Conservation (phyloP, 2,329 filamentous ascomycete species). For the Penicillium sp. region DNA sequence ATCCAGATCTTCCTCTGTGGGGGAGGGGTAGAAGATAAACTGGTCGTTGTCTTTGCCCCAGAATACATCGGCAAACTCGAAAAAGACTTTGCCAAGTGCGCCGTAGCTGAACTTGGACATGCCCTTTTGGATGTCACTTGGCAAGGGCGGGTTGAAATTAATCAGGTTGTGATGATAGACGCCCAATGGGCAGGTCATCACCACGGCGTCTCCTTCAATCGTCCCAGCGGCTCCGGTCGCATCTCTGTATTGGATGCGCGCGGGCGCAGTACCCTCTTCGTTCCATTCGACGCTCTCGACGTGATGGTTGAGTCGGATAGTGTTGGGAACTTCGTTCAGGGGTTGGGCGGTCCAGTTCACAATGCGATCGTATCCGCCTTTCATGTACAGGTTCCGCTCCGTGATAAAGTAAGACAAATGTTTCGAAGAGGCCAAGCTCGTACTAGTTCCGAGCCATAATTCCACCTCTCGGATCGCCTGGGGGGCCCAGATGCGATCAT, state of each 20-base stretch:
- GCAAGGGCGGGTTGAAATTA: constrained; percentile 40
- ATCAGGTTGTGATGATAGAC: constrained; percentile 42
- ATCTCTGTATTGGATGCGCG: constrained; percentile 14
- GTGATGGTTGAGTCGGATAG: constrained; percentile 39
- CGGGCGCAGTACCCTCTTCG: constrained; percentile 18
- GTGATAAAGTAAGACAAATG: constrained; percentile 47
- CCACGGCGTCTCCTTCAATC: constrained; percentile 39
- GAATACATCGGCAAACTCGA: constrained; percentile 46
- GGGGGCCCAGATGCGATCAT: constrained; percentile 46
- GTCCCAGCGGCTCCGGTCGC: constrained; percentile 22
- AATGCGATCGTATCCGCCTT: constrained; percentile 47
- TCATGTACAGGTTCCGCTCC: constrained; percentile 49
- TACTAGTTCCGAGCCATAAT: constrained; percentile 46
- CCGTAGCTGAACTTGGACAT: constrained; percentile 43
- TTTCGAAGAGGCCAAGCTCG: constrained; percentile 44
- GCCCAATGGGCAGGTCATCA: constrained; percentile 43
- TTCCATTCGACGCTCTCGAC: constrained; percentile 44
- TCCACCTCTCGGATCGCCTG: constrained; percentile 47
- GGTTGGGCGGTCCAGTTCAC: constrained; percentile 44
- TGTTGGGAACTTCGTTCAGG: constrained; percentile 34
- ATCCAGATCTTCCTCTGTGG: constrained; percentile 27
- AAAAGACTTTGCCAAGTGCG: constrained; percentile 47
- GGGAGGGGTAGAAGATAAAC: constrained; percentile 47
- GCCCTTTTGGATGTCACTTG: constrained; percentile 37
- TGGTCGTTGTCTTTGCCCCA: constrained; percentile 50